A percentile compares a stretch with the other conserved stretches of the same genome.
Evolutionary conservation across 805 yeast genomes (phyloP).

Genomic region (Hanseniaspora occidentalis): DNA sequence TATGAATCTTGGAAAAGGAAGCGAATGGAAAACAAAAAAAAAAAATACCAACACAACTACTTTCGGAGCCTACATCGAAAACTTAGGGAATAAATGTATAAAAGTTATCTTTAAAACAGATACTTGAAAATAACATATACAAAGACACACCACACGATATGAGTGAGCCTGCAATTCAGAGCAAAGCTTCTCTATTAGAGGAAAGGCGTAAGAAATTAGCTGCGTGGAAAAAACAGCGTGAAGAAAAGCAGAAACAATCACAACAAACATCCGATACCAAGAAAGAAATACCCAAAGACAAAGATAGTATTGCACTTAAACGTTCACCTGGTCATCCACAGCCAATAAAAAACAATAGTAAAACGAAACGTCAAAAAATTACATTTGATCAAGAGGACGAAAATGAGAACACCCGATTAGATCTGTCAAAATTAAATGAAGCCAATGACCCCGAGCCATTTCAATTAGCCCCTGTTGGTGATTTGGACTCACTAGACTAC

Average conservation of each 20-base stretch:
- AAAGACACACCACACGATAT: not conserved
- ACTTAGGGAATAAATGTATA: too few species aligned
- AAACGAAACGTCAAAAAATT: not conserved
- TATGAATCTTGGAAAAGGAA: slow-evolving; percentile 3
- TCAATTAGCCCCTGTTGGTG: too few species aligned
- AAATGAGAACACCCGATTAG: too few species aligned
- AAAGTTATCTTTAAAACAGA: too few species aligned
- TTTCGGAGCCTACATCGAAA: too few species aligned
- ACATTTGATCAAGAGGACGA: not conserved
- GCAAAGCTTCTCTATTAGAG: slow-evolving; percentile 13
- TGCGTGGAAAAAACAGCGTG: slow-evolving; percentile 35
- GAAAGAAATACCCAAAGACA: too few species aligned
- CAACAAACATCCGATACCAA: not conserved
- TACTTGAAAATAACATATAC: slow-evolving; percentile 1
- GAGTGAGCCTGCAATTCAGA: not conserved
- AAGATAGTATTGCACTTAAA: not conserved
- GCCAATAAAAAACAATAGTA: not conserved
- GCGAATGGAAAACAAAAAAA: too few species aligned
- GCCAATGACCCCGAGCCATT: too few species aligned
- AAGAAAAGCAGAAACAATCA: not conserved
- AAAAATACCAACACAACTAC: not conserved
- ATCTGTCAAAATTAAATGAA: too few species aligned
- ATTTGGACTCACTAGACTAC: too few species aligned
- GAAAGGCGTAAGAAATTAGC: slow-evolving; percentile 41
- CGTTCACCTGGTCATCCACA: not conserved